Conservation (phyloP, 2,329 filamentous ascomycete species). For the Parafenestella ontariensis region DNA sequence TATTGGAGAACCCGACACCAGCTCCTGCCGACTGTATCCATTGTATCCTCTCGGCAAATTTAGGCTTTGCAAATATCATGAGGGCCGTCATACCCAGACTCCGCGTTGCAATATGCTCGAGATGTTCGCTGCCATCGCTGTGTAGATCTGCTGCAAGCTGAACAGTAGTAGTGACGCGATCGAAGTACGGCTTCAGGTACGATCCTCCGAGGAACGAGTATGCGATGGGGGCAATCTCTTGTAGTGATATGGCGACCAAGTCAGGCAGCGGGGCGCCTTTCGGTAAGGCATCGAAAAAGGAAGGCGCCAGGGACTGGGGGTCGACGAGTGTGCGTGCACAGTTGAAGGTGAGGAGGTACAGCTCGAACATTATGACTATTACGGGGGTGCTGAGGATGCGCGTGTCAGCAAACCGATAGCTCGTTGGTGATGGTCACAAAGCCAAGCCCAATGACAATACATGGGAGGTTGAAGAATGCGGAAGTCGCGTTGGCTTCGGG, state of each 20-base stretch:
- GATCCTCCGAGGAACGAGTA: constrained; percentile 86
- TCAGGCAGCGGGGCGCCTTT: constrained; percentile 64
- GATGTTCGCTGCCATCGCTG: constrained; percentile 56
- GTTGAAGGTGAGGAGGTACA: constrained; percentile 89
- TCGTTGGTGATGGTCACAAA: constrained; percentile 18
- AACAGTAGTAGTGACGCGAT: constrained; percentile 73
- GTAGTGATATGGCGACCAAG: constrained; percentile 72
- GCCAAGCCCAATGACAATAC: neutral
- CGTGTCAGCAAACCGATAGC: constrained; percentile 28
- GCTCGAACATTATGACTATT: constrained; percentile 58
- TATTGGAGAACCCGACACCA: constrained; percentile 83
- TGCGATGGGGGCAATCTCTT: constrained; percentile 87
- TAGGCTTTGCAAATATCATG: constrained; percentile 78
- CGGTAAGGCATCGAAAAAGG: constrained; percentile 61
- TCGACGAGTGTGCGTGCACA: constrained; percentile 78
- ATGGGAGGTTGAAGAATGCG: neutral
- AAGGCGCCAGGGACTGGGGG: constrained; percentile 71
- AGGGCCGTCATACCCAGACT: constrained; percentile 91
- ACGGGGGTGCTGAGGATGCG: constrained; percentile 14
- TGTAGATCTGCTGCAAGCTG: constrained; percentile 67
- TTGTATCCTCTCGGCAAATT: constrained; percentile 63
- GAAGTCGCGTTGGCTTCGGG: neutral
- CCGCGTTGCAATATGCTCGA: constrained; percentile 72
- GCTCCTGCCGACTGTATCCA: constrained; percentile 79
- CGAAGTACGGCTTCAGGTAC: constrained; percentile 77